phyloP scores from a whole-genome alignment of 768 basidiomycete genomes.

The Lactifluus hygrophoroides region DNA sequence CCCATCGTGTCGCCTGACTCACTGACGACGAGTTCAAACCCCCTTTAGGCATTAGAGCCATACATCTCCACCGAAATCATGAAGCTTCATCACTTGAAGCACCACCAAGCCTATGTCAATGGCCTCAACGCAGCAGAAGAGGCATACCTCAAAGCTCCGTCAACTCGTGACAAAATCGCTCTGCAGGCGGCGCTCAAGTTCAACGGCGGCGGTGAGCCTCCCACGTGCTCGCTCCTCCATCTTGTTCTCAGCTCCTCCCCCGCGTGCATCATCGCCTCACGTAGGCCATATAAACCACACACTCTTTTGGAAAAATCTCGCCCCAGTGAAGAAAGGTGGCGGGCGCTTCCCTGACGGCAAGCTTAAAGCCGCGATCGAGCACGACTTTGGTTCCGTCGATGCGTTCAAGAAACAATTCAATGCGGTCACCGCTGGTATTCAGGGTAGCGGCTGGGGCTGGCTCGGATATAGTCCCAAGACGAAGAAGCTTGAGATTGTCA shows the following conservation, averaged over 20 bases:
- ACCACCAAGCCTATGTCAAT: conserved; percentile 89
- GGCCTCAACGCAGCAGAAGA: conserved; percentile 92
- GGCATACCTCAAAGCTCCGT: conserved; percentile 54
- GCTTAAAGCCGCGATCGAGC: conserved; percentile 66
- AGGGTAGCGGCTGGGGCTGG: conserved; percentile 99
- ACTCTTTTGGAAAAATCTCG: conserved; percentile 96
- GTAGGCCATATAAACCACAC: conserved; percentile 90
- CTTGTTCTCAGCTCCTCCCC: not conserved
- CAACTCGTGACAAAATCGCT: conserved; percentile 67
- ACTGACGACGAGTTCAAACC: conserved; percentile 7
- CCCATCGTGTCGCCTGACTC: not conserved
- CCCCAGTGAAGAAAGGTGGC: conserved; percentile 56
- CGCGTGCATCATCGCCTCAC: not conserved
- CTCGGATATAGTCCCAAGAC: conserved; percentile 62
- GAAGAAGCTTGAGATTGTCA: conserved; percentile 80
- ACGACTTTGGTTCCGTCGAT: conserved; percentile 83
- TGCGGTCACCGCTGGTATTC: conserved; percentile 80
- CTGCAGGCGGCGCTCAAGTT: conserved; percentile 93
- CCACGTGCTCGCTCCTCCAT: conserved; percentile 9
- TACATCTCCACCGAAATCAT: conserved; percentile 89
- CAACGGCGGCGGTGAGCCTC: conserved; percentile 78
- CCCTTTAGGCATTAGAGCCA: conserved; percentile 74
- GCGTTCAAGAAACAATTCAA: conserved; percentile 82
- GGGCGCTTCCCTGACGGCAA: conserved; percentile 57
- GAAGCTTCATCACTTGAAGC: conserved; percentile 87